Base-by-base conservation (phyloP, 352 stramenopile genomes). In the Pythium diclinum region DNA sequence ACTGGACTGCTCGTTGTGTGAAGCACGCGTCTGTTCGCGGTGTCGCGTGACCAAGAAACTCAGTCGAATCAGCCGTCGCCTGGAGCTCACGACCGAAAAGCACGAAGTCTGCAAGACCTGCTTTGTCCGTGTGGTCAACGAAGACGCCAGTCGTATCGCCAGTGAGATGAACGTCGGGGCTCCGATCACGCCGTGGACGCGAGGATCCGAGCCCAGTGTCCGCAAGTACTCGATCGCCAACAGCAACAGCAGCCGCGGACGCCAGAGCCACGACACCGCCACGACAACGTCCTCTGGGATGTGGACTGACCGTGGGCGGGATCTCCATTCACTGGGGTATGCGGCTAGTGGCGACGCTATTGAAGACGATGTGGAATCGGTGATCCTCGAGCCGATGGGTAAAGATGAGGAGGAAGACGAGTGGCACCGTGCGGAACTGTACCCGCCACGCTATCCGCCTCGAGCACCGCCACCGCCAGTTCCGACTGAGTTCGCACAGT, bases 61-160 rank as follows among this genome's bases (percentile, higher is more conserved):
- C 13, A 58, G 32, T 38, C 55, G 48, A 9, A 42, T 42, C 10
- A 67, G 61, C n/a, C 51, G 60, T 33, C 60, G 60, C 5, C 30
- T 60, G 5, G 60, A 67, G 32, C 52, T 67, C 51, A 47, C 54
- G 51, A 49, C 52, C 0, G 38, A 44, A 2, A 67, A 67, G 40
- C 47, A 49, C 52, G 60, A 60, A 23, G 32, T 67, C 2, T 67
- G 60, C 52, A 67, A 67, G 52, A 60, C 60, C 4, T 67, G 60
- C 30, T 48, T 67, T 17, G 42, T 67, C 33, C 38, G 52, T 19
- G 51, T 51, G 3, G 60, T 67, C 4, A 67, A 67, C 40, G 60
- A 67, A 6, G 60, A 67, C 52, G 42, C 60, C 25, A 44, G 53
- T 42, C 60, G 60, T 28, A 61, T 67, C 30, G 60, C 60, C 10